Conservation (phyloP, 192 early-diverging fungal species). For the Thoreauomyces humboldtii region DNA sequence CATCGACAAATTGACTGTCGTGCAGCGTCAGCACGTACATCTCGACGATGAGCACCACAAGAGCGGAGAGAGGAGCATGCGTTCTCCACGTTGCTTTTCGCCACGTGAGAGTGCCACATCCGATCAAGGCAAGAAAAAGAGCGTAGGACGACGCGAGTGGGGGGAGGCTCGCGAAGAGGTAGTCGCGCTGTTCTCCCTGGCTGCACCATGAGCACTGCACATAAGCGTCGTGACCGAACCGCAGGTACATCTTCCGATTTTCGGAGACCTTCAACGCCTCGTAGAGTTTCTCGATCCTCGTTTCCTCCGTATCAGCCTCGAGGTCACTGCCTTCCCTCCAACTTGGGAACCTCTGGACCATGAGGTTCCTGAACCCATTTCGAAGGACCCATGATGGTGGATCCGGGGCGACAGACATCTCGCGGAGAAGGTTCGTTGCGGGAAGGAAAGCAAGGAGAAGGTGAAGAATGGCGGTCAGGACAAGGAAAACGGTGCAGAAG, state of each 20-base stretch:
- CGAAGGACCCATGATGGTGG: slow-evolving; percentile 24
- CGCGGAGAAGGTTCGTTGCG: slow-evolving; percentile 10
- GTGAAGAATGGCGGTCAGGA: neutral
- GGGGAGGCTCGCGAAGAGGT: slow-evolving; percentile 8
- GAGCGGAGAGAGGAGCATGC: slow-evolving; percentile 12
- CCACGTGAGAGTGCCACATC: slow-evolving; percentile 17
- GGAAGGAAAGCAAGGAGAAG: neutral
- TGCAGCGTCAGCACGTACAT: slow-evolving; percentile 10
- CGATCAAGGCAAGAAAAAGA: slow-evolving; percentile 2
- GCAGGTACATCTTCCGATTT: slow-evolving; percentile 17
- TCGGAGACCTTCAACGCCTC: slow-evolving; percentile 17
- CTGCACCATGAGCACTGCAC: slow-evolving; percentile 31
- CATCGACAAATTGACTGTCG: neutral
- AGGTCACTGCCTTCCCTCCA: slow-evolving; percentile 19
- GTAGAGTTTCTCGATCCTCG: slow-evolving; percentile 20
- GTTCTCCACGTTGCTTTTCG: slow-evolving; percentile 20
- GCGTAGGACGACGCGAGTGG: slow-evolving; percentile 17
- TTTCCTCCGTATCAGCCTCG: too few species aligned
- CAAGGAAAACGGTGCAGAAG: slow-evolving; percentile 13
- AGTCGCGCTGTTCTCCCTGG: slow-evolving; percentile 12
- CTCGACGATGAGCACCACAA: slow-evolving; percentile 5
- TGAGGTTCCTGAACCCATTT: slow-evolving; percentile 23
- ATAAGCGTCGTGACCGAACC: slow-evolving; percentile 28
- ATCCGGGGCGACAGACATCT: neutral
- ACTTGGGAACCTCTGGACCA: slow-evolving; percentile 13